phyloP scores from a whole-genome alignment of 352 stramenopile species.

The Phytopythium litorale region DNA sequence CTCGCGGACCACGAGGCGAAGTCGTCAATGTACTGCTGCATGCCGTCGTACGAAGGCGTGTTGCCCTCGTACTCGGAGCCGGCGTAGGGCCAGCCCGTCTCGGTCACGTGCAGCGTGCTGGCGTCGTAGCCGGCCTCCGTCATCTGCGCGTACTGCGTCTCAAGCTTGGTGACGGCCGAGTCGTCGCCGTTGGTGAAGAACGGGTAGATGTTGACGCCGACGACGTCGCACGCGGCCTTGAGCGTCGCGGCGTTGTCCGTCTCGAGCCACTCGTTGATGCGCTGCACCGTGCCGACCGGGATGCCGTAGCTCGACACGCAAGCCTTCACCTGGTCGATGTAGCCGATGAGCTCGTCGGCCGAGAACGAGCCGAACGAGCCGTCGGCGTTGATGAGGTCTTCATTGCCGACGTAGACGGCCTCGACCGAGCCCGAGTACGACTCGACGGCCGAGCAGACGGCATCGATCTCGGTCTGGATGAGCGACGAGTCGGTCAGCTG shows the following conservation, averaged over 20 bases:
- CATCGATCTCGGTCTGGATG: slow-evolving; percentile 53
- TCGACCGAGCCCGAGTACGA: slow-evolving; percentile 33
- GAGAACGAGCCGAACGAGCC: slow-evolving; percentile 28
- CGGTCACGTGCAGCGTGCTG: slow-evolving; percentile 35
- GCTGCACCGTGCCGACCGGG: slow-evolving; percentile 58
- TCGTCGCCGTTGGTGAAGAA: slow-evolving; percentile 45
- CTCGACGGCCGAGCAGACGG: slow-evolving; percentile 46
- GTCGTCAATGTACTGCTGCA: slow-evolving; percentile 44
- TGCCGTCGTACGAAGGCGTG: slow-evolving; percentile 30
- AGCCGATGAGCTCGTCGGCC: slow-evolving; percentile 32
- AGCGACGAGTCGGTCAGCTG: slow-evolving; percentile 40
- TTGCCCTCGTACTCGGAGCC: slow-evolving; percentile 28
- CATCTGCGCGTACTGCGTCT: slow-evolving; percentile 46
- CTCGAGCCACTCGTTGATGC: slow-evolving; percentile 59
- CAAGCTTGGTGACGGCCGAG: slow-evolving; percentile 40
- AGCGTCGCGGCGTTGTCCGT: slow-evolving; percentile 28
- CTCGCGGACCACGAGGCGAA: slow-evolving; percentile 30
- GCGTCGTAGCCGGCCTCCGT: slow-evolving; percentile 30
- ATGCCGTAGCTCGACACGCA: slow-evolving; percentile 35
- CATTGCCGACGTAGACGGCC: slow-evolving; percentile 70
- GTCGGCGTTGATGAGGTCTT: slow-evolving; percentile 54
- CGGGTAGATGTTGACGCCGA: slow-evolving; percentile 70
- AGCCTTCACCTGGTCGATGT: slow-evolving; percentile 56
- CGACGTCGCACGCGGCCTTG: slow-evolving; percentile 24
- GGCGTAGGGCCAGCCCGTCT: slow-evolving; percentile 52